Base-by-base conservation (phyloP, 768 basidiomycete genomes). In the Leccinellum luteum region DNA sequence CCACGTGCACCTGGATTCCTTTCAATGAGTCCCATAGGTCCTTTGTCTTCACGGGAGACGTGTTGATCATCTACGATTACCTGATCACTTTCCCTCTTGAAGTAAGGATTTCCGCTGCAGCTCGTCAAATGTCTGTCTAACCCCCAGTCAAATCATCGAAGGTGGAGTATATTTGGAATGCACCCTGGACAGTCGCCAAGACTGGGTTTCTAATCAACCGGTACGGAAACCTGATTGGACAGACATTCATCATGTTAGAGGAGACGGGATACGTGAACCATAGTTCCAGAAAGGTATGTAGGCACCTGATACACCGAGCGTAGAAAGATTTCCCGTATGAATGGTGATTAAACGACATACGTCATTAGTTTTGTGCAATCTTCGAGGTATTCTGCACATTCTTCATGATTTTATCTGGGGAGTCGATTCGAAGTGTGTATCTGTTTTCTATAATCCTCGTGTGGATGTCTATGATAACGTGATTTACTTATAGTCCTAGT, bases 401-500 rank as follows among this genome's bases (percentile, higher is more conserved):
- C 17, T 58, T 56, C 19, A 53, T 55, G 50, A 5, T 60, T 19
- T 48, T 62, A 44, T 57, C 52, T n/a, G 48, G 35, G 6, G 65
- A 66, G 35, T 57, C 59, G 10, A 57, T 60, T n/a, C 64, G 31
- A 15, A 32, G 49, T 50, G 7, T 7, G 49, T 32, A 32, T 4
- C 7, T 10, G 3, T 48, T 48, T 17, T 27, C 23, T 48, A 2
- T 6, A 27, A 27, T 6, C 10, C n/a, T 19, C 48, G 0, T 5
- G 4, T 5, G 8, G 9, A 4, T 48, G 47, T 7, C n/a, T 23
- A 45, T 21, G 23, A 13, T 45, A 23, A 49, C 4, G 17, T 10
- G 28, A 32, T 59, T 54, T n/a, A 45, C n/a, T 51, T n/a, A 43
- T 49, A 66, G 65, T 60, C 17, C 45, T 65, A 17, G 65, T 66